Conservation (phyloP, 257 asterid species). For the Nicotiana noctiflora region DNA sequence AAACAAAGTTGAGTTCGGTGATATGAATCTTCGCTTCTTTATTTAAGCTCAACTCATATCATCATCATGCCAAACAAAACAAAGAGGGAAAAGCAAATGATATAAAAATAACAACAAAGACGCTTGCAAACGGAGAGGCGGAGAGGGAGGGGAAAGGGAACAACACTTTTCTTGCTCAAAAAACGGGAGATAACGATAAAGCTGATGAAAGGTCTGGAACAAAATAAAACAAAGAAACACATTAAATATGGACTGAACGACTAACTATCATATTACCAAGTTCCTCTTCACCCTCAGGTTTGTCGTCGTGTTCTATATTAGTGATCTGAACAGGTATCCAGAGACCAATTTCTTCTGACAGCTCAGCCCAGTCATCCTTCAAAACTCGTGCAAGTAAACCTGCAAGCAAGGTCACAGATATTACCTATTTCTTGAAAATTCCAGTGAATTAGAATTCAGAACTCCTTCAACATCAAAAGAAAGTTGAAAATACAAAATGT, state of each 20-base stretch:
- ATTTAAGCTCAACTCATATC: no score
- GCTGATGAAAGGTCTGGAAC: background rate
- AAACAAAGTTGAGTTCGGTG: no score
- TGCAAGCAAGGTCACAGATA: conserved; percentile 18
- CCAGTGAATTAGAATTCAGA: background rate
- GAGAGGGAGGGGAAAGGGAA: background rate
- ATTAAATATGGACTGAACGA: background rate
- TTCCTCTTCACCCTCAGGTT: conserved; percentile 77
- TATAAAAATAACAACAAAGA: background rate
- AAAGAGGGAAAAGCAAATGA: background rate
- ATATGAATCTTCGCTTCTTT: no score
- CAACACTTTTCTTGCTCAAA: background rate
- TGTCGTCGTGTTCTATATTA: conserved; percentile 73
- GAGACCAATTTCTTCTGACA: conserved; percentile 68
- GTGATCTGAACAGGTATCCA: conserved; percentile 67
- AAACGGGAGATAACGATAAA: background rate
- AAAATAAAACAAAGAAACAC: background rate
- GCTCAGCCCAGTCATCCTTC: conserved; percentile 54
- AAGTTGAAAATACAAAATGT: background rate
- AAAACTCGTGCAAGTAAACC: conserved; percentile 49
- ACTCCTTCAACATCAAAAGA: background rate
- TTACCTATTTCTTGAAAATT: background rate
- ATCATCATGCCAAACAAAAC: no score
- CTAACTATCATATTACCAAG: conserved; percentile 39
- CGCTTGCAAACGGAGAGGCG: background rate